A percentile compares a stretch with the other conserved stretches of the same genome.
phyloP scores from a whole-genome alignment of 331 rosid species.

The Pyrus hybrid region DNA sequence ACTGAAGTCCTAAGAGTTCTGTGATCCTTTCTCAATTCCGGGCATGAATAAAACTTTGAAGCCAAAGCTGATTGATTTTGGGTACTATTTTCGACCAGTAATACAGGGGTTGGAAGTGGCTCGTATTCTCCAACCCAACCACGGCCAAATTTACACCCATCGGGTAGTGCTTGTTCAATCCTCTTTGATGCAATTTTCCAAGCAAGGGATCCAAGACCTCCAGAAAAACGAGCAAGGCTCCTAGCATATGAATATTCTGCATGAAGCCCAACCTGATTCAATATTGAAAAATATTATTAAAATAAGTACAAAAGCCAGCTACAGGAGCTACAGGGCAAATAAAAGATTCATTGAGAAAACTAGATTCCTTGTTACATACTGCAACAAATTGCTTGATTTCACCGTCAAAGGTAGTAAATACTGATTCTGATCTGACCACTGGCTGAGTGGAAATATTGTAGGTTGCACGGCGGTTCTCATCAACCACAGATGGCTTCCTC shows the following conservation, averaged over 20 bases:
- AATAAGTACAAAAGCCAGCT: background rate
- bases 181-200: constrained; percentile 88
- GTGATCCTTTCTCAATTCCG: constrained; percentile 36
- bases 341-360: constrained; percentile 1
- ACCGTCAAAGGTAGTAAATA: constrained; percentile 62
- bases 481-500: constrained; percentile 50
- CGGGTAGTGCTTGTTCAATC: constrained; percentile 72
- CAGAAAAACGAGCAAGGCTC: constrained; percentile 91
- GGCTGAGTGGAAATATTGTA: constrained; percentile 53
- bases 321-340: background rate
- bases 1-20: constrained; percentile 26
- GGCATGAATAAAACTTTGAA: constrained; percentile 25
- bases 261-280: constrained; percentile 82
- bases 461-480: constrained; percentile 68
- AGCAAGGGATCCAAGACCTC: constrained; percentile 77
- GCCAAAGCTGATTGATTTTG: constrained; percentile 39
- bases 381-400: constrained; percentile 84
- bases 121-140: constrained; percentile 98
- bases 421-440: constrained; percentile 54
- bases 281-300: background rate
- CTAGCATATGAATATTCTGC: constrained; percentile 89
- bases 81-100: constrained; percentile 32
- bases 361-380: constrained; percentile 39
- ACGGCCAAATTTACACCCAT: constrained; percentile 70
- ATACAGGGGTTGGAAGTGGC: constrained; percentile 71